Base-by-base conservation (phyloP, 805 yeast genomes). In the Clavispora vitiphila region DNA sequence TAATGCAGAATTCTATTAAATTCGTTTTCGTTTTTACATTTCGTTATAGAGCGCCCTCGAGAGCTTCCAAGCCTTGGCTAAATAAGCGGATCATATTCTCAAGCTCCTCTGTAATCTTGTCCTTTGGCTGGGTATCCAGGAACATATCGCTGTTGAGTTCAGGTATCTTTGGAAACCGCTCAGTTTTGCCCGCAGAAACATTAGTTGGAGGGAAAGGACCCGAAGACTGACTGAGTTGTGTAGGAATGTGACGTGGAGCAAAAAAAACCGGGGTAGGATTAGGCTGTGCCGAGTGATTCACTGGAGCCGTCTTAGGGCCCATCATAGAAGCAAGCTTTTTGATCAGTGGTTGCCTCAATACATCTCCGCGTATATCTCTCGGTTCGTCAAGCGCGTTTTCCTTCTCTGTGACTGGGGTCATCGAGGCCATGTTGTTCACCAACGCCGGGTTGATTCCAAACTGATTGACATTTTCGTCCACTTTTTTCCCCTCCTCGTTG, bases 371-470 rank as follows among this genome's bases (percentile, higher is more conserved):
- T 7, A 11, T 39, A 35, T 22, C 35, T n/a, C 19, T 14, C 16
- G 41, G 41, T 16, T 47, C 54, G 1, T 45, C 48, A n/a, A 51
- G 37, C 16, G 41, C 49, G 23, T 39, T 38, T 34, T 69, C 72
- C 41, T 60, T 80, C 50, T 86, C 95, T 2, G 86, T 74, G 4
- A 85, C 79, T 2, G 93, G 95, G 0, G 95, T 86, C 93, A 86
- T 85, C 0, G 86, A 77, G 1, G 86, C 80, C 3, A 75, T 58
- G 41, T 65, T 62, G 7, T 72, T 66, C 3, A 76, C 69, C 24
- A 71, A 73, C 12, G 74, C 61, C 1, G 80, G 74, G 56, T 79
- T 72, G 53, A 80, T 70, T 38, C 90, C 86, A 69, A 81, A 80
- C 54, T 85, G 86, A 57, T 83, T 80, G 34, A 82, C 74, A 39